phyloP scores from a whole-genome alignment of 345 rosid species.

The Turritis glabra region DNA sequence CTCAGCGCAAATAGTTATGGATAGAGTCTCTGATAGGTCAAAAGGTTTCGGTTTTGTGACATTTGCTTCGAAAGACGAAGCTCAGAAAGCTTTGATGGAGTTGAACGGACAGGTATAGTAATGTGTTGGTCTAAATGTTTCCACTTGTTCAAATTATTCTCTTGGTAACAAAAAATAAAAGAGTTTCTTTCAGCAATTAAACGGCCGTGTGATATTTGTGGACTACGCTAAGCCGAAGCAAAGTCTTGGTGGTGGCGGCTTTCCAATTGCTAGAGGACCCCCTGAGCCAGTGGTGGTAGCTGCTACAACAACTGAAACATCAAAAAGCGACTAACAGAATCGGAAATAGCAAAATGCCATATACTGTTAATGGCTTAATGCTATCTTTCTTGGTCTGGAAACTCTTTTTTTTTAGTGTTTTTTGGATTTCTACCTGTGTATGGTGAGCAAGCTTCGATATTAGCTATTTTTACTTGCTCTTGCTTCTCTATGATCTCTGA shows the following conservation, averaged over 20 bases:
- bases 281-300: slow-evolving; percentile 45
- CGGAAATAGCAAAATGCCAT: not conserved
- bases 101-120: slow-evolving; percentile 70
- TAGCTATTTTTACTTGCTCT: not conserved
- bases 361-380: not conserved
- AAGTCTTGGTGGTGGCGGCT: slow-evolving; percentile 42
- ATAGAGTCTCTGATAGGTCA: slow-evolving; percentile 63
- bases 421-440: not conserved
- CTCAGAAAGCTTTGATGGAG: slow-evolving; percentile 56
- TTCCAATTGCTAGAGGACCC: slow-evolving; percentile 84
- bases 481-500: not conserved
- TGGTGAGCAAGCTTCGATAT: not conserved
- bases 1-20: slow-evolving; percentile 64
- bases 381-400: not conserved
- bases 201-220: slow-evolving; percentile 71
- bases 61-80: slow-evolving; percentile 79
- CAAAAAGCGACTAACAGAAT: slow-evolving; percentile 5
- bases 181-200: slow-evolving; percentile 46
- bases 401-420: not conserved
- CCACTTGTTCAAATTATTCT: not conserved
- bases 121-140: not conserved
- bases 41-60: slow-evolving; percentile 92
- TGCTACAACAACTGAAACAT: not conserved
- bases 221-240: slow-evolving; percentile 66
- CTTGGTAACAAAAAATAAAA: slow-evolving; percentile 8